phyloP scores from a whole-genome alignment of 805 yeast species.

The Monosporozyma yasuniensis region DNA sequence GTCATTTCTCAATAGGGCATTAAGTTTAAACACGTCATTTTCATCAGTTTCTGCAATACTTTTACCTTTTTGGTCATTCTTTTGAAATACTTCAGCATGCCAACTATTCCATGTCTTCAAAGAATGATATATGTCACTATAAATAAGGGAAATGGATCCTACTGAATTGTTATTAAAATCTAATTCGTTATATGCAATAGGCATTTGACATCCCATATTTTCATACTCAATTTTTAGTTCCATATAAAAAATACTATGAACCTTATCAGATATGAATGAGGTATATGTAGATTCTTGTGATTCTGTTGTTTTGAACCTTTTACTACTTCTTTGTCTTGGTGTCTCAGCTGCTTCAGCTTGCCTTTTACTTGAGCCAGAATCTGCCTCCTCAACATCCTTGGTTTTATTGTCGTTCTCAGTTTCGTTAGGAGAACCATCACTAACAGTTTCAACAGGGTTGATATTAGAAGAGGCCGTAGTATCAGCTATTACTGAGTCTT shows the following conservation, averaged over 20 bases:
- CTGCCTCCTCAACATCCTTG: conserved; percentile 5
- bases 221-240: conserved; percentile 8
- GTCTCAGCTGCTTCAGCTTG: conserved; percentile 9
- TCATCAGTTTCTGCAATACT: conserved; percentile 3
- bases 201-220: conserved; percentile 2
- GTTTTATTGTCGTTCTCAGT: conserved; percentile 12
- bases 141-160: background rate
- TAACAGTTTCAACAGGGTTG: background rate
- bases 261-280: background rate
- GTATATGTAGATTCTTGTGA: background rate
- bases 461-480: conserved; percentile 7
- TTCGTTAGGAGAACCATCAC: conserved; percentile 11
- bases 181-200: conserved; percentile 6
- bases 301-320: conserved; percentile 26
- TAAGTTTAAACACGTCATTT: conserved; percentile 19
- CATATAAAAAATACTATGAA: conserved; percentile 15
- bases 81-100: conserved; percentile 26
- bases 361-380: conserved; percentile 15
- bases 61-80: conserved; percentile 10
- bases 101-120: conserved; percentile 31
- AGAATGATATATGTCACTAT: conserved; percentile 27
- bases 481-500: conserved; percentile 3
- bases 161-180: conserved; percentile 2
- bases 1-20: conserved; percentile 27
- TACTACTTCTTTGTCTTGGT: conserved; percentile 32